A percentile compares a stretch with the other conserved stretches of the same genome.
These are phyloP conservation scores for Brassica hybrid DNA, from an alignment of 441 rosid species.

Conservation along the genomic window DNA sequence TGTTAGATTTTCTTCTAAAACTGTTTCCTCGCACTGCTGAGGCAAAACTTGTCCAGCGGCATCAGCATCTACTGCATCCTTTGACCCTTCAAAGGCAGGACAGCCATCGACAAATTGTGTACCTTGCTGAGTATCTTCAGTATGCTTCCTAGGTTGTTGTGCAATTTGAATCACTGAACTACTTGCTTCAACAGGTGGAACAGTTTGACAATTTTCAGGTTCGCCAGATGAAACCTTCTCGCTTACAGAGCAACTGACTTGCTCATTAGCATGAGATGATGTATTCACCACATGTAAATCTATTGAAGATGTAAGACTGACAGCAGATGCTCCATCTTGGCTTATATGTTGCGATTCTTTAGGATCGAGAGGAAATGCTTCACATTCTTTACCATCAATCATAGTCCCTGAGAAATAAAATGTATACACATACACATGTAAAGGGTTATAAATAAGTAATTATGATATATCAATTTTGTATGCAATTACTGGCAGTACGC, in stretches of 20 bases:
- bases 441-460: neutral
- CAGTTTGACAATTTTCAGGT: conserved; percentile 45
- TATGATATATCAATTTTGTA: conserved; percentile 31
- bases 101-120: conserved; percentile 40
- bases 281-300: conserved; percentile 42
- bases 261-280: conserved; percentile 45
- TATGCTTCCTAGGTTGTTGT: conserved; percentile 34
- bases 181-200: conserved; percentile 44
- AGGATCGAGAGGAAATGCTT: conserved; percentile 17
- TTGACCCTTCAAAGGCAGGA: conserved; percentile 44
- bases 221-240: conserved; percentile 40
- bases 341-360: conserved; percentile 14
- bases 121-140: conserved; percentile 43
- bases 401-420: conserved; percentile 34
- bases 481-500: neutral
- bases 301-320: conserved; percentile 35
- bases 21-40: conserved; percentile 40
- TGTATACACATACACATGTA: conserved; percentile 1
- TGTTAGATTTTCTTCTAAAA: conserved; percentile 44
- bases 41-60: conserved; percentile 39
- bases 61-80: conserved; percentile 43
- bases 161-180: conserved; percentile 43
- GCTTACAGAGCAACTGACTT: conserved; percentile 37
- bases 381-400: conserved; percentile 46
- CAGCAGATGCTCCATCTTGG: conserved; percentile 36